A percentile compares a stretch with the other conserved stretches of the same genome.
These are phyloP conservation scores for Schoenoplectus tabernaemontani DNA, from an alignment of 202 grass and related monocot species.

Conservation along the genomic window DNA sequence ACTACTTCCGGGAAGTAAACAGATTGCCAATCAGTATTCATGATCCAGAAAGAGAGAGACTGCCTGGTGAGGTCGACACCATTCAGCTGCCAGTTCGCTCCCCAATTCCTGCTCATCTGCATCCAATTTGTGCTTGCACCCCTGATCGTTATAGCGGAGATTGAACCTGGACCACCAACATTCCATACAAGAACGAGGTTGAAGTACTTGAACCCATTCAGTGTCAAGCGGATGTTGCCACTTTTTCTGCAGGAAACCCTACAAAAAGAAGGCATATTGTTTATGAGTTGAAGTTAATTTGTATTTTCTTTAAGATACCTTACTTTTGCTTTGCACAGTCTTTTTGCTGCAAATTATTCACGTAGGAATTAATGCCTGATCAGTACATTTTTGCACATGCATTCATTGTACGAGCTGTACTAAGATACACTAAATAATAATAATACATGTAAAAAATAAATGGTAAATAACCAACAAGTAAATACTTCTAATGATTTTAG, in stretches of 20 bases:
- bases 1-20: constrained; percentile 33
- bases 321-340: not conserved
- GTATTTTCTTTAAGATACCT: not conserved
- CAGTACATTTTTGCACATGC: not conserved
- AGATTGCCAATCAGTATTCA: constrained; percentile 42
- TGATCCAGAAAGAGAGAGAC: constrained; percentile 51
- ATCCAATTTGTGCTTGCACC: constrained; percentile 42
- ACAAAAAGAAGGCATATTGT: not conserved
- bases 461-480: not conserved
- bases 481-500: not conserved
- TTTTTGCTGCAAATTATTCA: not conserved
- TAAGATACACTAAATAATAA: not conserved
- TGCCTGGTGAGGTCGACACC: constrained; percentile 31
- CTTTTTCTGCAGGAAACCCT: constrained; percentile 37
- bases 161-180: constrained; percentile 50
- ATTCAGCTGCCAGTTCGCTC: constrained; percentile 56
- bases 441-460: not conserved
- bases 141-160: constrained; percentile 34
- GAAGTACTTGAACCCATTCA: constrained; percentile 54
- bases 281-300: not conserved
- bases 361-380: too few relatives aligned
- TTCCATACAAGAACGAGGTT: constrained; percentile 63
- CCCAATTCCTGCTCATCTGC: constrained; percentile 72
- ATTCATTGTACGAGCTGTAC: not conserved
- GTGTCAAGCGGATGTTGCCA: constrained; percentile 46